Base-by-base conservation (phyloP, 1,284 basidiomycete species). In the Rhodotorula mucilaginosa region DNA sequence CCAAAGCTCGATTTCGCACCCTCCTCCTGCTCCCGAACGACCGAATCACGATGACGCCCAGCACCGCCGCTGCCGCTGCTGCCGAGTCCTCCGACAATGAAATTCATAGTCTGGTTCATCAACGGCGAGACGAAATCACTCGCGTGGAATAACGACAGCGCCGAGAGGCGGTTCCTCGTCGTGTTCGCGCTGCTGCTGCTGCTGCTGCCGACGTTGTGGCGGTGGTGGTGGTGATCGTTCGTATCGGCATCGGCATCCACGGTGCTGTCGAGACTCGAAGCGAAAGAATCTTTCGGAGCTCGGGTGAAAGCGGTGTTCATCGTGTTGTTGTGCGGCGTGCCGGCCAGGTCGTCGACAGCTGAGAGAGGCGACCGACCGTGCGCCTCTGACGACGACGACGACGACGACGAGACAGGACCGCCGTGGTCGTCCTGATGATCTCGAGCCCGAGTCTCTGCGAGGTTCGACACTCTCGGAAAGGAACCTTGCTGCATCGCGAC, bases 121-220 rank as follows among this genome's bases (percentile, higher is more conserved):
- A 64, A 29, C 19, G 63, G 63, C 63, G 66, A 67, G 60, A 34
- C 63, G 39, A 57, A 18, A 2, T 44, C 62, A 18, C 31, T 56
- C 6, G 31, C 49, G 10, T 31, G 26, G 10, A 34, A 21, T 1
- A 19, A 44, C 3, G 61, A 61, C 6, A 39, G 44, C 39, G 51
- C 23, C 23, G 47, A 34, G 5, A 62, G 59, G 5, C 39, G 29
- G 46, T 26, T 15, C 39, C 39, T 44, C 46, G 66, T 51, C 26
- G 26, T 26, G 26, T 26, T 26, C 26, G 26, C 15, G 58, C 39
- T 34, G 34, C 34, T 34, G 34, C 34, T 34, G 34, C 34, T 34
- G 34, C 3, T 34, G 34, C 34, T 8, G 34, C 8, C 34, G 6
- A 34, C 34, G 34, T 34, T 34, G 26, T 26, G 26, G 26, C 1